Conservation (phyloP, 805 yeast species). For the Ogataea allantospora region DNA sequence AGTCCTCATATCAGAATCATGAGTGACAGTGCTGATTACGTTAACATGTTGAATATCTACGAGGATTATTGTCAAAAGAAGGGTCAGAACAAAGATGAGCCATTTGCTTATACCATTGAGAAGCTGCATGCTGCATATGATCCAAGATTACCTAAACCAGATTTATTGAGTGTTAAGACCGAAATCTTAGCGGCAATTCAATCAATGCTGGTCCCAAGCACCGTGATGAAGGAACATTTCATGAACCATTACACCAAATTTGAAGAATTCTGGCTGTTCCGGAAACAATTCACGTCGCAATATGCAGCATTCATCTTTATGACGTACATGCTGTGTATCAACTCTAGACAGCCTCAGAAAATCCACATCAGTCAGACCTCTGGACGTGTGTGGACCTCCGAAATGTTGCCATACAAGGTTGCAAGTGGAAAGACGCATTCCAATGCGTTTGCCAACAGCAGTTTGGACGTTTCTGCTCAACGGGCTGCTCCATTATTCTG, state of each 20-base stretch:
- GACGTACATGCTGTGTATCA: constrained; percentile 92
- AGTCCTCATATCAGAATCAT: constrained; percentile 92
- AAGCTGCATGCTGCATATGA: constrained; percentile 91
- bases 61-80: constrained; percentile 79
- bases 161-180: constrained; percentile 79
- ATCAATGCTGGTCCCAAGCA: constrained; percentile 79
- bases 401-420: constrained; percentile 88
- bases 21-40: constrained; percentile 74
- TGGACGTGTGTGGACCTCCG: constrained; percentile 91
- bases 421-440: constrained; percentile 48
- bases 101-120: constrained; percentile 80
- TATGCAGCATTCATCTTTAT: constrained; percentile 91
- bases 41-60: constrained; percentile 77
- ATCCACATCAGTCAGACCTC: constrained; percentile 76
- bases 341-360: constrained; percentile 91
- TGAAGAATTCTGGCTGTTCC: constrained; percentile 96
- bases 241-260: constrained; percentile 65
- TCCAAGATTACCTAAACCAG: constrained; percentile 91
- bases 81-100: constrained; percentile 81
- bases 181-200: constrained; percentile 92
- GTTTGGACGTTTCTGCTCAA: constrained; percentile 47
- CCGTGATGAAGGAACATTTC: constrained; percentile 78
- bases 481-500: constrained; percentile 80
- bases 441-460: constrained; percentile 41
- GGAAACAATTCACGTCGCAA: constrained; percentile 91